Evolutionary conservation across 192 early-diverging fungal species (phyloP).

Genomic region (Neocallimastix lanati): DNA sequence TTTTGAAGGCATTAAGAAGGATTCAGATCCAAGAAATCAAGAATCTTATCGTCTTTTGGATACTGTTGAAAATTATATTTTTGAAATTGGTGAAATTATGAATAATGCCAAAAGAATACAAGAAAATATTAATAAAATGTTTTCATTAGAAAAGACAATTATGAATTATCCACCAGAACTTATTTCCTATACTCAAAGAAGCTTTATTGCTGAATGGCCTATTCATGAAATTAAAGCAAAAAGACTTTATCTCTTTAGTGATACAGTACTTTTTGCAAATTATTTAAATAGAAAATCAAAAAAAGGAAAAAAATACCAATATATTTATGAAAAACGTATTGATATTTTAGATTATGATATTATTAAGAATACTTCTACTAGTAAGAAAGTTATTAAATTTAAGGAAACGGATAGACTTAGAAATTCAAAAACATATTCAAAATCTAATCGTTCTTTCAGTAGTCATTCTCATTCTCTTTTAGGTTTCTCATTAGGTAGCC

Average conservation of each 20-base stretch:
- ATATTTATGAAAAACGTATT: background rate
- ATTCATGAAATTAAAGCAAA: background rate
- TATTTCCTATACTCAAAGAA: background rate
- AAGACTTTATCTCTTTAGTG: background rate
- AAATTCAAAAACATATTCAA: background rate
- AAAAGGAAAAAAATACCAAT: background rate
- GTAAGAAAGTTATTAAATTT: background rate
- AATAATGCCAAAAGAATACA: background rate
- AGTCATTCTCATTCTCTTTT: background rate
- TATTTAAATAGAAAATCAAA: background rate
- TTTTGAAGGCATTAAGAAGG: background rate
- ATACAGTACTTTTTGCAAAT: background rate
- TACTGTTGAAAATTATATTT: background rate
- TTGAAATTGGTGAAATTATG: background rate
- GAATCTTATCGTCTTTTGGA: background rate
- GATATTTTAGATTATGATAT: background rate
- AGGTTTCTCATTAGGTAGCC: background rate
- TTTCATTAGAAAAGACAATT: background rate
- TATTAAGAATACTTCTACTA: background rate
- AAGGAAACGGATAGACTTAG: background rate
- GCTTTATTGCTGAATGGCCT: background rate
- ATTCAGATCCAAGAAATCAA: background rate
- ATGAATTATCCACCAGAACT: background rate
- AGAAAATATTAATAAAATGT: background rate
- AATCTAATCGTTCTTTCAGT: background rate